These are phyloP conservation scores for Sanghuangporus weigelae DNA, from an alignment of 1,284 basidiomycete genomes.

Conservation along the genomic window DNA sequence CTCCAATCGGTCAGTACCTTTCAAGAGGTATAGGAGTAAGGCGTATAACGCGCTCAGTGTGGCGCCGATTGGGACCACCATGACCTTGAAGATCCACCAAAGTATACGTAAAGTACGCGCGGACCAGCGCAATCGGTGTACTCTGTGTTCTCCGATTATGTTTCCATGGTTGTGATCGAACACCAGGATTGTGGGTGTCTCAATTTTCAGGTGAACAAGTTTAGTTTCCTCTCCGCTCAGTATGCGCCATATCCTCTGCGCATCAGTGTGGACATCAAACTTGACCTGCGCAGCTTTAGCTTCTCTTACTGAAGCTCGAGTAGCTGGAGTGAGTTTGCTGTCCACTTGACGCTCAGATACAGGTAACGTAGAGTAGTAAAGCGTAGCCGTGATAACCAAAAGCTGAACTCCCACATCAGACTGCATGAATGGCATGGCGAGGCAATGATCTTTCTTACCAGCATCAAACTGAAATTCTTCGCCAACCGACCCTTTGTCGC, in stretches of 20 bases:
- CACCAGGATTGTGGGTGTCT: conserved; percentile 74
- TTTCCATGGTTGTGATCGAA: conserved; percentile 41
- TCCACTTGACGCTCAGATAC: conserved; percentile 35
- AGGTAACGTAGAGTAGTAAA: conserved; percentile 67
- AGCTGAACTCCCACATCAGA: conserved; percentile 39
- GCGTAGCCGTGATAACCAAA: conserved; percentile 63
- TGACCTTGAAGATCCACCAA: conserved; percentile 75
- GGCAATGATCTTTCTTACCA: conserved; percentile 42
- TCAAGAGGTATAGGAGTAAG: conserved; percentile 84
- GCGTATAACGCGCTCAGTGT: conserved; percentile 76
- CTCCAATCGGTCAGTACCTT: conserved; percentile 88
- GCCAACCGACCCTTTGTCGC: conserved; percentile 53
- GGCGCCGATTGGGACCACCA: conserved; percentile 78
- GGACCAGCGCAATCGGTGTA: conserved; percentile 33
- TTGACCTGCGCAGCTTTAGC: conserved; percentile 27
- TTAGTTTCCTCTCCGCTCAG: conserved; percentile 71
- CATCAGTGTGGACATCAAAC: conserved; percentile 35
- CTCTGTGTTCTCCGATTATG: conserved; percentile 29
- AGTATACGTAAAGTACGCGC: conserved; percentile 48
- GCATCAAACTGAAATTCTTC: conserved; percentile 75
- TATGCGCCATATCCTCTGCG: conserved; percentile 73
- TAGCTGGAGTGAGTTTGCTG: conserved; percentile 18
- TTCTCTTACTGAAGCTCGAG: conserved; percentile 32
- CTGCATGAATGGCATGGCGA: conserved; percentile 1
- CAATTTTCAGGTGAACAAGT: conserved; percentile 76